Percentiles rank a stretch among this genome's conserved stretches.
These are phyloP conservation scores for Botryotinia calthae DNA, from an alignment of 2,329 filamentous ascomycete genomes.

Conservation along the genomic window DNA sequence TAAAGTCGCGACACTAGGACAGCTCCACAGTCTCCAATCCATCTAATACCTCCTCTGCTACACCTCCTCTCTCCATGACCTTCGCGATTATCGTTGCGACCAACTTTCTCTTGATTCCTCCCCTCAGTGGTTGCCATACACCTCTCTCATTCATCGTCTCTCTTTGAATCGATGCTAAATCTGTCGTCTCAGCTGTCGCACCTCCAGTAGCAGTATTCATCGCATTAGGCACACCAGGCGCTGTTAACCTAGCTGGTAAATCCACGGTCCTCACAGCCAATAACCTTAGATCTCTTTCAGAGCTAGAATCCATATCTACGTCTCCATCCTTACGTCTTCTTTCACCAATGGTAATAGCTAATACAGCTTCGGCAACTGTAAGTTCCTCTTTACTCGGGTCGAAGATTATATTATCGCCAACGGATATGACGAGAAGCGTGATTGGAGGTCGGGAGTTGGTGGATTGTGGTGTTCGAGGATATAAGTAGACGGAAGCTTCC, in stretches of 20 bases:
- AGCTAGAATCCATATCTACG: slow-evolving; percentile 44
- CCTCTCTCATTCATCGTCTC: slow-evolving; percentile 62
- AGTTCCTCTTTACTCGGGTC: slow-evolving; percentile 90
- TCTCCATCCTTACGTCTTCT: slow-evolving; percentile 32
- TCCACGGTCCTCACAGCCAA: slow-evolving; percentile 71
- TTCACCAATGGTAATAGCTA: slow-evolving; percentile 77
- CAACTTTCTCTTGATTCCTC: slow-evolving; percentile 74
- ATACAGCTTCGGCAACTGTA: slow-evolving; percentile 82
- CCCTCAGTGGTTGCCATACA: slow-evolving; percentile 83
- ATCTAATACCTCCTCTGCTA: slow-evolving; percentile 82
- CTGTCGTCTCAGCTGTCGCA: slow-evolving; percentile 41
- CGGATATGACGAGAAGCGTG: slow-evolving; percentile 83
- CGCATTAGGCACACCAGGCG: slow-evolving; percentile 65
- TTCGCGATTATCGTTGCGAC: slow-evolving; percentile 73
- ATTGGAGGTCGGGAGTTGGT: slow-evolving; percentile 67
- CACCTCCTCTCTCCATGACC: slow-evolving; percentile 72
- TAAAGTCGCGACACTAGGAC: slow-evolving; percentile 43
- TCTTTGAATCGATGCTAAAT: slow-evolving; percentile 43
- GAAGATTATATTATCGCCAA: slow-evolving; percentile 87
- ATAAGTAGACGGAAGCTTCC: slow-evolving; percentile 78
- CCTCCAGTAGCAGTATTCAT: slow-evolving; percentile 54
- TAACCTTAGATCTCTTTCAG: slow-evolving; percentile 51
- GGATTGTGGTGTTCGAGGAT: slow-evolving; percentile 42
- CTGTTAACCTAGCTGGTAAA: slow-evolving; percentile 69
- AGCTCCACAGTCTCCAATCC: slow-evolving; percentile 75